Evolutionary conservation across 805 yeast species (phyloP), one percentile per base, ranked within the genome.

Genomic region (Debaryomyces hansenii): DNA sequence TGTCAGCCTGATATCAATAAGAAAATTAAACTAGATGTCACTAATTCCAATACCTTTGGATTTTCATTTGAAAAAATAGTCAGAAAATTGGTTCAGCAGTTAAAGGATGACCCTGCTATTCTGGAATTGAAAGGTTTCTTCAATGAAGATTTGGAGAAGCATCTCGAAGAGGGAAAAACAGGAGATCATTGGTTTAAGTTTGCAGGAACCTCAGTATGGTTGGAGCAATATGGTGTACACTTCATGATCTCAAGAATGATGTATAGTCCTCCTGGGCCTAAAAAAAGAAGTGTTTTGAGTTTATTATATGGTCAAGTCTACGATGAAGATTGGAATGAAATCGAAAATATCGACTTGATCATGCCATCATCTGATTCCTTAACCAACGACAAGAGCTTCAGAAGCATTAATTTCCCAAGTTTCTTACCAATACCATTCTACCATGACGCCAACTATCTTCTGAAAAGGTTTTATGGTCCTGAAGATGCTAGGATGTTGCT

Each of bases 401-500:
- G 38, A 10, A 42, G 37, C 14, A 24, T 50, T 37, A 35, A 42
- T 24, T 53, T 42, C 21, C 59, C 57, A 2, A 2, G 21, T 10
- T 27, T 49, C 18, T 27, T 53, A 8, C 55, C 55, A 5, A 41
- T 49, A 18, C 55, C 54, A n/a, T 41, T 47, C 28, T 46, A 42
- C 18, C 51, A 50, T 38, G 46, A 52, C 31, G 9, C 42, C 7
- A 27, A 37, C 15, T 28, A 47, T 38, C 46, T 41, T 36, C 46
- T 48, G 32, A 46, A 44, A 20, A 54, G 54, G 37, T 53, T 42
- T 29, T 51, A 53, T 33, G 69, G 69, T 1, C 66, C 69, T 1
- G 67, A 64, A 37, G 67, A 64, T 42, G 61, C 69, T 1, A 50
- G 67, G 15, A 47, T 63, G 4, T 20, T 64, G 1, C 47, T 59